Evolutionary conservation across 106 monocot genomes (phyloP).

Genomic region (Allium cepa): DNA sequence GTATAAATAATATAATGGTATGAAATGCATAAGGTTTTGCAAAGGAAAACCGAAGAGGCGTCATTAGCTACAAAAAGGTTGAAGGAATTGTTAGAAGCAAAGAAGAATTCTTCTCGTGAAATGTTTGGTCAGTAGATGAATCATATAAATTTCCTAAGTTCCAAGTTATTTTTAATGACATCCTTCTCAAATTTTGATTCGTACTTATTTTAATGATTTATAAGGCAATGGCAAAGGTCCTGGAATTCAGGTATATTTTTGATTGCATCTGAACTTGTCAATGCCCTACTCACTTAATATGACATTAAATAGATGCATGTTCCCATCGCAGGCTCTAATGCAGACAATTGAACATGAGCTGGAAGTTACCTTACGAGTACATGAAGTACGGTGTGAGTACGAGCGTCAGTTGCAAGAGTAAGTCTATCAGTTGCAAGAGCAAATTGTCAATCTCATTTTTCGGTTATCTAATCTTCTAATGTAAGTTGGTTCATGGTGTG

Average conservation of each 20-base stretch:
- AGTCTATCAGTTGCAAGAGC: not conserved
- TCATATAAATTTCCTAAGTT: not conserved
- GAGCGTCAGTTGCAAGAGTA: constrained; percentile 86
- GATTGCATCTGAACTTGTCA: not conserved
- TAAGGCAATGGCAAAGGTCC: constrained; percentile 36
- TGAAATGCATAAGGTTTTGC: constrained; percentile 51
- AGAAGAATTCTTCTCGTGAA: constrained; percentile 65
- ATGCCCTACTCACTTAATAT: not conserved
- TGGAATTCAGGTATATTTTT: constrained; percentile 48
- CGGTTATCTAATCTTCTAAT: no score
- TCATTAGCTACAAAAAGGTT: constrained; percentile 75
- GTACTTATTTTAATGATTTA: no score
- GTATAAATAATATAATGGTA: no score
- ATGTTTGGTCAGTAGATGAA: constrained; percentile 27
- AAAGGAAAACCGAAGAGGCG: constrained; percentile 97
- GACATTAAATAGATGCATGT: no score
- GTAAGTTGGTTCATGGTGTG: no score
- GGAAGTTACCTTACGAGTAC: constrained; percentile 70
- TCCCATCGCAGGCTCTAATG: constrained; percentile 47
- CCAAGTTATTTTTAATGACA: not conserved
- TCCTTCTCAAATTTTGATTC: no score
- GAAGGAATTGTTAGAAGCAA: constrained; percentile 78
- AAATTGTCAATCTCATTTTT: no score
- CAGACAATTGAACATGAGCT: constrained; percentile 87
- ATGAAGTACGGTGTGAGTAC: constrained; percentile 90